These are phyloP conservation scores for Cystoderma amianthinum DNA, from an alignment of 768 basidiomycete species.

Conservation along the genomic window DNA sequence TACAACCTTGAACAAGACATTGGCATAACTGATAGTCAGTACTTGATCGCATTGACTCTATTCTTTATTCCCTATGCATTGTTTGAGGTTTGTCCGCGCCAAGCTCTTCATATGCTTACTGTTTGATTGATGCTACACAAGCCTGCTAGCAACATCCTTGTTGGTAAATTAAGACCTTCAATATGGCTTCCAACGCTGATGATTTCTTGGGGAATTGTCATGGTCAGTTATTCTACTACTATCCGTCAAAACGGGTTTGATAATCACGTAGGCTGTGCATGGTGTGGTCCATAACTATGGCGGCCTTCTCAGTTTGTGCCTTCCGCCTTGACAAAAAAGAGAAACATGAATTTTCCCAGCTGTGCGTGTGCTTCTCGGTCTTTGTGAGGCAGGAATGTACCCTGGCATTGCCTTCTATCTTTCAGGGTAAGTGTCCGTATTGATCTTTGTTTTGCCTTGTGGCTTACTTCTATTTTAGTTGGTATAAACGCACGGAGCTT, in stretches of 20 bases:
- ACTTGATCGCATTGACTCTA: constrained; percentile 60
- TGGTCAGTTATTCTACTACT: constrained; percentile 22
- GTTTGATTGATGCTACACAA: constrained; percentile 15
- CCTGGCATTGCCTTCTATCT: constrained; percentile 58
- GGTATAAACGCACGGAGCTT: constrained; percentile 77
- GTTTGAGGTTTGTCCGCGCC: constrained; percentile 45
- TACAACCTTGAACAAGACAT: constrained; percentile 53
- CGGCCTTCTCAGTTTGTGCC: constrained; percentile 46
- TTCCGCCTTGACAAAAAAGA: background rate
- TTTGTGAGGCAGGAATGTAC: constrained; percentile 53
- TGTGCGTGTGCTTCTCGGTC: constrained; percentile 56
- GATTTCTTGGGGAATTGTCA: constrained; percentile 39
- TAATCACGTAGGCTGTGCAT: constrained; percentile 51
- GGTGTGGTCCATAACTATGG: constrained; percentile 55
- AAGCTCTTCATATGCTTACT: background rate
- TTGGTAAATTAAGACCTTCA: constrained; percentile 56
- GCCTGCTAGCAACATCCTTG: constrained; percentile 58
- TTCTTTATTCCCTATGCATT: constrained; percentile 74
- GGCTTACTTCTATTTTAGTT: constrained; percentile 30
- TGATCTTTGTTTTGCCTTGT: background rate
- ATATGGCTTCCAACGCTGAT: constrained; percentile 55
- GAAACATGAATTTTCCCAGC: constrained; percentile 28
- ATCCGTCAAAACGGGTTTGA: background rate
- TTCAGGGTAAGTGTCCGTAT: constrained; percentile 39
- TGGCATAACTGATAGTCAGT: constrained; percentile 55